Evolutionary conservation across 306 rosid genomes (phyloP).

Genomic region (Glycyrrhiza uralensis): DNA sequence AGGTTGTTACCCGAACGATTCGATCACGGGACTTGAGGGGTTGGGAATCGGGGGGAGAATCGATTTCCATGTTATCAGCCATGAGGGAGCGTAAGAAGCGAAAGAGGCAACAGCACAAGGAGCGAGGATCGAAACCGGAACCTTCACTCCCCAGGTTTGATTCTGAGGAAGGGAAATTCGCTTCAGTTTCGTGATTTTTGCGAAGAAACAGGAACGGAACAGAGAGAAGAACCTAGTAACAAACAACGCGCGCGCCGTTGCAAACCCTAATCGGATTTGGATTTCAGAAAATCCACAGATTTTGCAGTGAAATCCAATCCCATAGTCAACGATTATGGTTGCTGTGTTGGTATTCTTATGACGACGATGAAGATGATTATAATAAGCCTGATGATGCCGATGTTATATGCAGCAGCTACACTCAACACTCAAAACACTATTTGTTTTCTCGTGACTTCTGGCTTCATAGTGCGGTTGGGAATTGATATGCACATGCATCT

Average conservation of each 20-base stretch:
- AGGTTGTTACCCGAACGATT: conserved; percentile 53
- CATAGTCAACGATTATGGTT: not conserved
- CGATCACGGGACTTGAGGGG: conserved; percentile 64
- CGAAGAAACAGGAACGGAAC: not conserved
- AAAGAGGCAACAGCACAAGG: conserved; percentile 50
- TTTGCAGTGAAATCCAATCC: not conserved
- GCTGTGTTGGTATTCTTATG: not conserved
- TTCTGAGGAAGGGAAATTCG: not conserved
- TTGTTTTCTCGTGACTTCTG: too few species aligned
- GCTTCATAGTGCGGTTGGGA: too few species aligned
- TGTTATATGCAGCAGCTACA: not conserved
- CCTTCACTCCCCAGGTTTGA: conserved; percentile 65
- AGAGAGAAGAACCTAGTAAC: not conserved
- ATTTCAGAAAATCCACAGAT: conserved; percentile 20
- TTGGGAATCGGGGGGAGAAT: conserved; percentile 43
- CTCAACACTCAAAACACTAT: not conserved
- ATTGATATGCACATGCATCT: too few species aligned
- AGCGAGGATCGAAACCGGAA: conserved; percentile 47
- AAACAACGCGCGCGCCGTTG: too few species aligned
- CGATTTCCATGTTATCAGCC: conserved; percentile 69
- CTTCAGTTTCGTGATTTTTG: conserved; percentile 7
- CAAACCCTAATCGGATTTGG: conserved; percentile 38
- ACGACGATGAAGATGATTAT: not conserved
- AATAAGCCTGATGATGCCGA: not conserved
- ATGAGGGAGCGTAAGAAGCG: conserved; percentile 49